Evolutionary conservation across 306 rosid genomes (phyloP).

Genomic region (Delonix regia): DNA sequence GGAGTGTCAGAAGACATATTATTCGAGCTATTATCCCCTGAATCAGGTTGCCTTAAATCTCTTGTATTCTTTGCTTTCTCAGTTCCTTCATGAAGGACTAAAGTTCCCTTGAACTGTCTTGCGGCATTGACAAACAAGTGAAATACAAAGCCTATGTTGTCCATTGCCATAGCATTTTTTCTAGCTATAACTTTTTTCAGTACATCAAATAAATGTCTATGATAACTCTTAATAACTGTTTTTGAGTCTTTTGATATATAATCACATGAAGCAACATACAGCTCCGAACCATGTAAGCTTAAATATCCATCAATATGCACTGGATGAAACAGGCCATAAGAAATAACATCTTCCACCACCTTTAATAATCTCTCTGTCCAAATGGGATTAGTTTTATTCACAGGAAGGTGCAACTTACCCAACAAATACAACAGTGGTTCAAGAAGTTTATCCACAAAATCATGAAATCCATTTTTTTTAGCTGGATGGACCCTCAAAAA

Average conservation of each 20-base stretch:
- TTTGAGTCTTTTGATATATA: conserved; percentile 53
- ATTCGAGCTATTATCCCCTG: conserved; percentile 43
- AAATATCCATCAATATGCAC: conserved; percentile 78
- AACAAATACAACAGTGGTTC: conserved; percentile 75
- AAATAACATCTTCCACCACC: conserved; percentile 73
- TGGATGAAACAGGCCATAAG: conserved; percentile 74
- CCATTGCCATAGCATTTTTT: conserved; percentile 62
- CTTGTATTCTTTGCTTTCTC: conserved; percentile 42
- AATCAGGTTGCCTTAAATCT: conserved; percentile 40
- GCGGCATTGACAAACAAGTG: conserved; percentile 59
- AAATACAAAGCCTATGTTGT: conserved; percentile 69
- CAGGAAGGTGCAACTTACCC: conserved; percentile 56
- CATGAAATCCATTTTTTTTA: conserved; percentile 69
- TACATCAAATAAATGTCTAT: conserved; percentile 77
- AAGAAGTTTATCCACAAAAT: conserved; percentile 75
- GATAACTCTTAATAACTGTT: conserved; percentile 68
- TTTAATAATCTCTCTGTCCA: conserved; percentile 54
- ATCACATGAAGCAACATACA: conserved; percentile 48
- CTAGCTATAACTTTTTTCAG: conserved; percentile 54
- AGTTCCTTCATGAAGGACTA: conserved; percentile 42
- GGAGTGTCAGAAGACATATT: conserved; percentile 56
- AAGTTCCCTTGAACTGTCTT: conserved; percentile 56
- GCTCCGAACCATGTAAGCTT: conserved; percentile 61
- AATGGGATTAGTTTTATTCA: conserved; percentile 43
- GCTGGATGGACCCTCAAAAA: conserved; percentile 69